A percentile compares a stretch with the other conserved stretches of the same genome.
Conservation (phyloP, 331 rosid species). For the Erythrophleum ivorense region DNA sequence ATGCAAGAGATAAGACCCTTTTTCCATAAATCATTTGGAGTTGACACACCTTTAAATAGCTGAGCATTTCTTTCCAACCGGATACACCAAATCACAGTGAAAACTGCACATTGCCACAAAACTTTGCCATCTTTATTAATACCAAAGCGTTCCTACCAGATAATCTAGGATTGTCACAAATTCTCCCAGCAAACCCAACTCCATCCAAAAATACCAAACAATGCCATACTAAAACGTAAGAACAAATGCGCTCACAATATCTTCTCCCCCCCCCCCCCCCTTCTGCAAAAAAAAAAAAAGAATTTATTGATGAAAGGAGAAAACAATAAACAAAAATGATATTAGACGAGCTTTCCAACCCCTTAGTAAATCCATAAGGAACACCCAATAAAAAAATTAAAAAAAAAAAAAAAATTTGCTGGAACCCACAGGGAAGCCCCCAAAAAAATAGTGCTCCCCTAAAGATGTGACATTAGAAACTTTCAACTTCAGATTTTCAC, state of each 20-base stretch:
- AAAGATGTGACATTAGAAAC: too few relatives aligned
- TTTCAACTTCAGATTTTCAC: too few relatives aligned
- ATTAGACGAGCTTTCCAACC: too few relatives aligned
- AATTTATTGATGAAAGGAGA: too few relatives aligned
- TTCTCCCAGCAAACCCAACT: not conserved
- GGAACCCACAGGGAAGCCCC: not conserved
- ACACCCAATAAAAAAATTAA: too few relatives aligned
- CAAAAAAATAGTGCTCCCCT: too few relatives aligned
- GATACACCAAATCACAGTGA: conserved; percentile 9
- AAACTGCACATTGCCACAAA: not conserved
- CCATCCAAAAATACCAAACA: not conserved
- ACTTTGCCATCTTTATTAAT: not conserved
- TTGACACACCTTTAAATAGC: not conserved
- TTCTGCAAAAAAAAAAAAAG: too few relatives aligned
- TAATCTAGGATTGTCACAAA: not conserved
- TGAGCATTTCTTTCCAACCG: not conserved
- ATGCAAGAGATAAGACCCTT: not conserved
- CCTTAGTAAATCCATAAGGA: too few relatives aligned
- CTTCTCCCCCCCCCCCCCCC: too few relatives aligned
- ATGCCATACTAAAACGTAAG: not conserved
- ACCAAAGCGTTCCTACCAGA: not conserved
- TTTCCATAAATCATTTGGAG: not conserved
- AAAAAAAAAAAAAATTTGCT: too few relatives aligned
- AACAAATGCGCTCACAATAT: too few relatives aligned
- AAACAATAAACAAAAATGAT: too few relatives aligned